These are phyloP conservation scores for Quercus tomentella DNA, from an alignment of 331 rosid species.

Conservation along the genomic window DNA sequence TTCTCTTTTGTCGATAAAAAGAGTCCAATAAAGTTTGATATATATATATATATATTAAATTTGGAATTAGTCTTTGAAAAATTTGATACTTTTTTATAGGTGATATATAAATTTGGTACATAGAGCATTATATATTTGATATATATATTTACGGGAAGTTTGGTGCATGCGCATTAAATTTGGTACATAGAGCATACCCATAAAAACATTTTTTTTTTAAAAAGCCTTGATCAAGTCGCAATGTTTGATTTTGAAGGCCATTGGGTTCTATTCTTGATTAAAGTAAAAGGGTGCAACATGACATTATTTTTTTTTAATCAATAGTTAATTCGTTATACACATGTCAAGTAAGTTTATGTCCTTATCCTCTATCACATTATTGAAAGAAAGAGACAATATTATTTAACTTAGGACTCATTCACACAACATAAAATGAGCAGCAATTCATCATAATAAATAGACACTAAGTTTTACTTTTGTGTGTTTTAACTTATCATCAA, in stretches of 20 bases:
- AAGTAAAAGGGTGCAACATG: not conserved
- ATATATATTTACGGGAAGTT: not conserved
- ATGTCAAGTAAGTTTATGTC: too few relatives aligned
- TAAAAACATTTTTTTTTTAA: not conserved
- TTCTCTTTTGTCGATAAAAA: too few relatives aligned
- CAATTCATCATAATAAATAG: too few relatives aligned
- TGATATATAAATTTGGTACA: not conserved
- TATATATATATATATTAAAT: not conserved
- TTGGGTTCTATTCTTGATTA: not conserved
- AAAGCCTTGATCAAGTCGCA: not conserved
- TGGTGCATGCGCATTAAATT: not conserved
- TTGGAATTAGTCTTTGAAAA: not conserved
- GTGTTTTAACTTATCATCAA: too few relatives aligned
- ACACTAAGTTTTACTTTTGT: too few relatives aligned
- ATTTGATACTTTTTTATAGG: not conserved
- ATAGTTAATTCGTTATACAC: too few relatives aligned
- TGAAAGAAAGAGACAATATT: too few relatives aligned
- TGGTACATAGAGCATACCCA: not conserved
- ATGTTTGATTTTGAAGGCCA: not conserved
- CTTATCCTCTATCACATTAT: too few relatives aligned
- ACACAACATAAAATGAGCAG: too few relatives aligned
- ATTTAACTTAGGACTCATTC: too few relatives aligned
- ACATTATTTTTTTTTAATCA: too few relatives aligned
- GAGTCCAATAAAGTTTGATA: not conserved
- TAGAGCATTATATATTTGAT: too few relatives aligned